phyloP scores from a whole-genome alignment of 352 stramenopile species.

The Phytophthora fragariaefolia region DNA sequence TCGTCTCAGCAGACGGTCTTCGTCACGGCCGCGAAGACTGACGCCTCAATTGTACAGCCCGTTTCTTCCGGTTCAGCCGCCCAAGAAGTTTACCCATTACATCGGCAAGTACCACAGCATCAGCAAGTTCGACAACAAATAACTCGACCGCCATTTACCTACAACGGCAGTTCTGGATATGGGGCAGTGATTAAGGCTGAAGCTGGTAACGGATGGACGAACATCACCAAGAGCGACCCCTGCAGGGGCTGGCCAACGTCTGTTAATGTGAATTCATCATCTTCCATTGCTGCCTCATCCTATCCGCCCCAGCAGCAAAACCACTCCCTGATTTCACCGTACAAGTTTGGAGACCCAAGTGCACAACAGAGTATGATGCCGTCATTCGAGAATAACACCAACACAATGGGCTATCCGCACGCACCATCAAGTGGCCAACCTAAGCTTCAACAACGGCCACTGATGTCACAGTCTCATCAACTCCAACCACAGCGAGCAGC shows the following conservation, averaged over 20 bases:
- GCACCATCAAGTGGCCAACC: conserved; percentile 17
- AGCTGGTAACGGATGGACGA: conserved; percentile 23
- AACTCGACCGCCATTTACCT: conserved; percentile 33
- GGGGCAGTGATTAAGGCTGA: conserved; percentile 25
- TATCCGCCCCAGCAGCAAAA: conserved; percentile 24
- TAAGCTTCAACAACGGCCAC: conserved; percentile 26
- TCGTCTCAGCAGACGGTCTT: conserved; percentile 25
- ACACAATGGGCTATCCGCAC: conserved; percentile 37
- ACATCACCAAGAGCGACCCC: conserved; percentile 19
- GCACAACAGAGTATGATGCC: conserved; percentile 7
- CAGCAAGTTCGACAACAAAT: conserved; percentile 31
- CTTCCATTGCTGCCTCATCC: conserved; percentile 10
- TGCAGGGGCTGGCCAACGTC: conserved; percentile 23
- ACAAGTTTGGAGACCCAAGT: conserved; percentile 42
- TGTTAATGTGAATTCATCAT: conserved; percentile 16
- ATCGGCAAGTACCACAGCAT: conserved; percentile 18
- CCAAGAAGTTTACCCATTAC: conserved; percentile 38
- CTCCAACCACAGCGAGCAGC: conserved; percentile 26
- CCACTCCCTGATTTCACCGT: conserved; percentile 42
- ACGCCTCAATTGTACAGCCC: conserved; percentile 41
- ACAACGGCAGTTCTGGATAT: conserved; percentile 10
- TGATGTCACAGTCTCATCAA: conserved; percentile 27
- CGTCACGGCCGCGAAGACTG: conserved; percentile 31
- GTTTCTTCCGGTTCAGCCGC: conserved; percentile 33
- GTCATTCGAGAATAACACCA: conserved; percentile 21